Evolutionary conservation across 2,329 filamentous ascomycete genomes (phyloP).

Genomic region (Trichophyton rubrum): DNA sequence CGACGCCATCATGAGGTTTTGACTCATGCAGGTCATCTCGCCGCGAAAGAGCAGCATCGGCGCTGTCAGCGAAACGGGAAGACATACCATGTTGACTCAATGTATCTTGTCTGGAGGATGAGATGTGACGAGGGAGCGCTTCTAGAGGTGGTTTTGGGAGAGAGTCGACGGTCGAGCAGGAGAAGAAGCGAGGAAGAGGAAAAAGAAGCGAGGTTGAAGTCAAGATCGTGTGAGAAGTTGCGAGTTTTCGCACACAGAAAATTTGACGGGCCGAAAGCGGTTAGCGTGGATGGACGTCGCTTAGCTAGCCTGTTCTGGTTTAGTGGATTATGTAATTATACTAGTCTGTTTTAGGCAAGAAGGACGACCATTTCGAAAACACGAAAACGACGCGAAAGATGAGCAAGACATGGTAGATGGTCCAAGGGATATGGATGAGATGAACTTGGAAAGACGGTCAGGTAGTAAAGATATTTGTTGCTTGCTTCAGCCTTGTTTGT

Average conservation of each 20-base stretch:
- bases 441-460: neutral
- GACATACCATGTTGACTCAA: slow-evolving; percentile 32
- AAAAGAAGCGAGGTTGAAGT: slow-evolving; percentile 16
- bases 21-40: neutral
- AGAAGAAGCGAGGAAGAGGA: slow-evolving; percentile 24
- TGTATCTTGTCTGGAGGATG: slow-evolving; percentile 12
- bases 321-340: neutral
- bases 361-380: neutral
- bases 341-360: neutral
- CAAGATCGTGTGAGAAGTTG: slow-evolving; percentile 4
- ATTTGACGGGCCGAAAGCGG: neutral
- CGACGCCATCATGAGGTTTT: neutral
- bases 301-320: neutral
- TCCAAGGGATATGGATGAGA: neutral
- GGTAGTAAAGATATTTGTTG: neutral
- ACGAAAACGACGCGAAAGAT: neutral
- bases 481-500: neutral
- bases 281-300: neutral
- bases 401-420: neutral
- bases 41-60: neutral
- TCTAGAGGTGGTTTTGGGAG: slow-evolving; percentile 26
- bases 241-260: neutral
- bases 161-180: slow-evolving; percentile 16
- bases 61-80: neutral
- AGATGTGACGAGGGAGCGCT: slow-evolving; percentile 21